Percentiles rank a stretch among this genome's conserved stretches.
phyloP scores from a whole-genome alignment of 139 green algal genomes.

The Chlorella ohadii region DNA sequence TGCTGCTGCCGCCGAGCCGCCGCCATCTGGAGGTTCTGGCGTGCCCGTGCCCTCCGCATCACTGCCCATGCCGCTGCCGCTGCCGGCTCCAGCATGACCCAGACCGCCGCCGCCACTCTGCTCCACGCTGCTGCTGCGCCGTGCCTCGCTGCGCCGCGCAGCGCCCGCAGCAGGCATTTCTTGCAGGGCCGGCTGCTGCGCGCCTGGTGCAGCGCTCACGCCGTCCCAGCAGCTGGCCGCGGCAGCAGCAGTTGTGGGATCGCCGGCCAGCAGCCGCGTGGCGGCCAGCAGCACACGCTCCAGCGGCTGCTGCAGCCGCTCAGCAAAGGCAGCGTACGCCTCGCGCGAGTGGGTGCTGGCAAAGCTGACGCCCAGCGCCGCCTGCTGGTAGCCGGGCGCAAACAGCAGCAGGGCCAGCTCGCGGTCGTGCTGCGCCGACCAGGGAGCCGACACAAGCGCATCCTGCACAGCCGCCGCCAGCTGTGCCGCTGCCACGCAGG shows the following conservation, averaged over 20 bases:
- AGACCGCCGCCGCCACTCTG: background rate
- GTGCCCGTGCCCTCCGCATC: background rate
- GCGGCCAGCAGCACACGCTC: conserved; percentile 3
- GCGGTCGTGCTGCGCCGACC: background rate
- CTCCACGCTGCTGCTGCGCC: background rate
- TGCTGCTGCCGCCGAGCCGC: background rate
- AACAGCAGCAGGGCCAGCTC: conserved; percentile 1
- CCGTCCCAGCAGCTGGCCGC: background rate
- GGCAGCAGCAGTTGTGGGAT: no score
- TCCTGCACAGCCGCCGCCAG: background rate
- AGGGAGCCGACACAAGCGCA: background rate
- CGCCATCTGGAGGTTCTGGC: background rate
- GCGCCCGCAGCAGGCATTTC: no score
- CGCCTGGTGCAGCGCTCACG: no score
- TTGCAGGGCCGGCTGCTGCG: background rate
- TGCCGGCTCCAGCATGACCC: no score
- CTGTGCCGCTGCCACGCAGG: background rate
- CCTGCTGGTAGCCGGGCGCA: background rate
- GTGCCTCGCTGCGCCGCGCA: no score
- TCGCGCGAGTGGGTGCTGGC: background rate
- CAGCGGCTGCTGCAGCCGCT: conserved; percentile 8
- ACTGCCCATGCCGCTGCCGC: background rate
- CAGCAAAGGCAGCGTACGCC: background rate
- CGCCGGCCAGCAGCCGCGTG: background rate
- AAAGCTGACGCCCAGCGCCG: background rate